Evolutionary conservation across 208 protist species (phyloP).

Genomic region (Endotrypanum monterogeii): DNA sequence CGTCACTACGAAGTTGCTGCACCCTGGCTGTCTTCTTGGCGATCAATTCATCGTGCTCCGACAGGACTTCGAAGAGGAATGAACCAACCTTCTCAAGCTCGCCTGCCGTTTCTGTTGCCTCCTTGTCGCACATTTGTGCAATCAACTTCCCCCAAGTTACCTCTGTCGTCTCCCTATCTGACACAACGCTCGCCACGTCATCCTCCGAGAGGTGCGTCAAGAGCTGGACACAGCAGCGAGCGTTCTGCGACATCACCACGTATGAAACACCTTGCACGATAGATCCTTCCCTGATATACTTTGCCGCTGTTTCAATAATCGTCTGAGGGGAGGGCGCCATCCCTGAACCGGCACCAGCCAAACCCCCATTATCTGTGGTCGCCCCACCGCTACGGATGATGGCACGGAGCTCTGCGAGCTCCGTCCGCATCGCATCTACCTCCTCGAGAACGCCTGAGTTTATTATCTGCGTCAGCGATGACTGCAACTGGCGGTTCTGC

Average conservation of each 20-base stretch:
- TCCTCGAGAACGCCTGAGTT: slow-evolving; percentile 48
- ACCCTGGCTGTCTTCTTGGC: slow-evolving; percentile 37
- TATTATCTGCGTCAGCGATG: slow-evolving; percentile 55
- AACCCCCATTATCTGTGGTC: not conserved
- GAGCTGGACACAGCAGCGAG: slow-evolving; percentile 49
- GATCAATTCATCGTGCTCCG: slow-evolving; percentile 61
- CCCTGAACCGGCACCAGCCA: slow-evolving; percentile 4
- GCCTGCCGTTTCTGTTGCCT: slow-evolving; percentile 25
- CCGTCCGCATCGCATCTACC: slow-evolving; percentile 50
- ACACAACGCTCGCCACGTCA: slow-evolving; percentile 42
- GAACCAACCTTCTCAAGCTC: slow-evolving; percentile 50
- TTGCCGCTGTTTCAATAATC: slow-evolving; percentile 51
- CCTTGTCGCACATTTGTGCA: slow-evolving; percentile 39
- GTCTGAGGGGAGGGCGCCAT: slow-evolving; percentile 54
- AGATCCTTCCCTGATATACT: slow-evolving; percentile 45
- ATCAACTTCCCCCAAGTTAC: slow-evolving; percentile 58
- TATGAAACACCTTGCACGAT: slow-evolving; percentile 50
- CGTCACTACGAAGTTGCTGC: slow-evolving; percentile 48
- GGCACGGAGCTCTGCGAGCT: slow-evolving; percentile 27
- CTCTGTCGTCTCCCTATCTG: slow-evolving; percentile 38
- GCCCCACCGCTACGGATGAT: slow-evolving; percentile 20
- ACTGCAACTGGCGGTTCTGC: slow-evolving; percentile 68
- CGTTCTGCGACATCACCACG: slow-evolving; percentile 43
- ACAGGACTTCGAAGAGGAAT: slow-evolving; percentile 72
- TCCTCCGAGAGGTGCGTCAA: slow-evolving; percentile 39